phyloP scores from a whole-genome alignment of 108 stramenopile species.

The Skeletonema tropicum region DNA sequence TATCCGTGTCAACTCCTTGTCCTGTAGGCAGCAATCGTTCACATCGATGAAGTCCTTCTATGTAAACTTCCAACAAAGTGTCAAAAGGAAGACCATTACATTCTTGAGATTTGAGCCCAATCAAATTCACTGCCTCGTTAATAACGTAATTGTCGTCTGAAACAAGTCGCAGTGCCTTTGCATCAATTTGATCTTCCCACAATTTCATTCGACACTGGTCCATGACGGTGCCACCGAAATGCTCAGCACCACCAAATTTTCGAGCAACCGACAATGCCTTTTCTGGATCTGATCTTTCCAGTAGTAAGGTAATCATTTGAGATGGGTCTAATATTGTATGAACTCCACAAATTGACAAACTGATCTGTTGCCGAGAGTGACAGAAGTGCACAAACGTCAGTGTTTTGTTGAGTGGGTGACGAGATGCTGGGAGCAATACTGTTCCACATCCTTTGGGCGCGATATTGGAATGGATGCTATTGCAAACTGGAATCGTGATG shows the following conservation, averaged over 20 bases:
- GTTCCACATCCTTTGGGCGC: background rate
- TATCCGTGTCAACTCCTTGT: slow-evolving; percentile 10
- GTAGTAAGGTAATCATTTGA: slow-evolving; percentile 30
- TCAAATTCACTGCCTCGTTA: slow-evolving; percentile 22
- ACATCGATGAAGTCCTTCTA: slow-evolving; percentile 37
- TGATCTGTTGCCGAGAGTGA: background rate
- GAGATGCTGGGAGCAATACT: background rate
- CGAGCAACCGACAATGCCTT: slow-evolving; percentile 40
- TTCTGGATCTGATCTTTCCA: slow-evolving; percentile 36
- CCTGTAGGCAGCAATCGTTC: slow-evolving; percentile 5
- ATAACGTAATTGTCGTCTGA: slow-evolving; percentile 50
- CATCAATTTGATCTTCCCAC: slow-evolving; percentile 42
- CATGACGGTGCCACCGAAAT: slow-evolving; percentile 39
- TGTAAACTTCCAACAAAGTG: slow-evolving; percentile 27
- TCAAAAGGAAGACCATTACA: slow-evolving; percentile 5
- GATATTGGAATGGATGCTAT: background rate
- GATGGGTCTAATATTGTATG: slow-evolving; percentile 40
- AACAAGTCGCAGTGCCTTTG: slow-evolving; percentile 29
- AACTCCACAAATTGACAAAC: slow-evolving; percentile 22
- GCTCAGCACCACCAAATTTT: slow-evolving; percentile 33
- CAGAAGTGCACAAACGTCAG: slow-evolving; percentile 25
- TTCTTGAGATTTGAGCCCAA: background rate
- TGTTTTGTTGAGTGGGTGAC: slow-evolving; percentile 9
- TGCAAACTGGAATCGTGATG: background rate
- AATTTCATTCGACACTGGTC: slow-evolving; percentile 44